Percentiles rank a stretch among this genome's conserved stretches.
phyloP scores from a whole-genome alignment of 1,139 yeast species.

The Scheffersomyces lignicola region DNA sequence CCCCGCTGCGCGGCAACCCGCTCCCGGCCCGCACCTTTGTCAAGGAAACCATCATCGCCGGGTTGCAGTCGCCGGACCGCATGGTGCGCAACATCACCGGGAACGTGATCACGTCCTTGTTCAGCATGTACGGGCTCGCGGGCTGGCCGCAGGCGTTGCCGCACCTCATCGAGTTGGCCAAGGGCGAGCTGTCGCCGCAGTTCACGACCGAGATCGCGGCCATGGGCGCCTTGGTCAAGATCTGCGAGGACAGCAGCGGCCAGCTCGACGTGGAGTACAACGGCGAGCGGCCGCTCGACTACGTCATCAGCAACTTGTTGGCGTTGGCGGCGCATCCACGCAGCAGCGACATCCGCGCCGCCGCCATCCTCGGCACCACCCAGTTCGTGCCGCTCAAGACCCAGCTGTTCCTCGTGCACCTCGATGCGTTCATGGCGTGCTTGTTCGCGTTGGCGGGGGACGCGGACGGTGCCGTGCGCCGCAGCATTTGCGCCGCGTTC shows the following conservation, averaged over 20 bases:
- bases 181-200: conserved; percentile 36
- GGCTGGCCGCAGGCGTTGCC: conserved; percentile 78
- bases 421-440: conserved; percentile 65
- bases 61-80: conserved; percentile 58
- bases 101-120: conserved; percentile 81
- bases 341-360: conserved; percentile 56
- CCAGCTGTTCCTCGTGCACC: conserved; percentile 60
- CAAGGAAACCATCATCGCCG: conserved; percentile 63
- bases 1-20: conserved; percentile 12
- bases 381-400: conserved; percentile 71
- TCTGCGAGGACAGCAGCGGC: conserved; percentile 79
- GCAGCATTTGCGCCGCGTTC: conserved; percentile 78
- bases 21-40: conserved; percentile 48
- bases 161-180: conserved; percentile 61
- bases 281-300: conserved; percentile 69
- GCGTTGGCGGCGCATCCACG: conserved; percentile 40
- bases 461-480: conserved; percentile 58
- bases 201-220: conserved; percentile 49
- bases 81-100: conserved; percentile 87
- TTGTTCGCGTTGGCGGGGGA: conserved; percentile 69
- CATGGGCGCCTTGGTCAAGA: conserved; percentile 76
- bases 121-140: conserved; percentile 66
- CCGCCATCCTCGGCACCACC: conserved; percentile 71
- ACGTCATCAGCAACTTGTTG: conserved; percentile 65
- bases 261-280: conserved; percentile 60